A percentile compares a stretch with the other conserved stretches of the same genome.
Evolutionary conservation across 1,284 basidiomycete species (phyloP).

Genomic region (Trametes versicolor): DNA sequence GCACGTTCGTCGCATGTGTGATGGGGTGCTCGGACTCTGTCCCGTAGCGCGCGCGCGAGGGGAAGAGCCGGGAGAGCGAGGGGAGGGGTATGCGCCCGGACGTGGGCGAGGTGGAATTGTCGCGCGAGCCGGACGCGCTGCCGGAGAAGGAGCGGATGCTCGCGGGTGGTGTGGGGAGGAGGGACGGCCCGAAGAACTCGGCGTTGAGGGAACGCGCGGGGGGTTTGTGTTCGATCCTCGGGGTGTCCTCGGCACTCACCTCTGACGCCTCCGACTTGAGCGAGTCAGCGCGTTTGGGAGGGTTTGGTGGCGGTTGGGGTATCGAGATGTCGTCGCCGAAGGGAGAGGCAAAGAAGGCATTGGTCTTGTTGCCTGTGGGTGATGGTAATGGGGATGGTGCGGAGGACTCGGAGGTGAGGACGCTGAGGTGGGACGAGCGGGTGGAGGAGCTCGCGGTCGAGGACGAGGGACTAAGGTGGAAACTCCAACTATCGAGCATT

Average conservation of each 20-base stretch:
- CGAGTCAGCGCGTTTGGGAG: constrained; percentile 36
- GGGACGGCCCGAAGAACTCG: constrained; percentile 44
- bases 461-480: constrained; percentile 39
- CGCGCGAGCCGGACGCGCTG: constrained; percentile 37
- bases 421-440: constrained; percentile 42
- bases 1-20: constrained; percentile 32
- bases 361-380: constrained; percentile 43
- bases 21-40: constrained; percentile 33
- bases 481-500: constrained; percentile 44
- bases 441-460: constrained; percentile 37
- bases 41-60: constrained; percentile 44
- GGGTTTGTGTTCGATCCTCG: constrained; percentile 33
- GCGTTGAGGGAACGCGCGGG: constrained; percentile 45
- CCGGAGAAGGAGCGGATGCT: constrained; percentile 41
- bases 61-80: constrained; percentile 46
- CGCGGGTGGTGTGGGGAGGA: constrained; percentile 43
- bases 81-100: constrained; percentile 37
- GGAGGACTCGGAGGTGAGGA: constrained; percentile 41
- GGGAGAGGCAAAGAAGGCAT: constrained; percentile 46
- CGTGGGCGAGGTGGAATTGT: constrained; percentile 42
- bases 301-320: constrained; percentile 42
- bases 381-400: constrained; percentile 39
- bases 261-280: constrained; percentile 32
- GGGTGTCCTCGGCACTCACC: constrained; percentile 36
- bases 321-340: constrained; percentile 36